phyloP scores from a whole-genome alignment of 176 grass and related monocot species.

The Ensete glaucum region DNA sequence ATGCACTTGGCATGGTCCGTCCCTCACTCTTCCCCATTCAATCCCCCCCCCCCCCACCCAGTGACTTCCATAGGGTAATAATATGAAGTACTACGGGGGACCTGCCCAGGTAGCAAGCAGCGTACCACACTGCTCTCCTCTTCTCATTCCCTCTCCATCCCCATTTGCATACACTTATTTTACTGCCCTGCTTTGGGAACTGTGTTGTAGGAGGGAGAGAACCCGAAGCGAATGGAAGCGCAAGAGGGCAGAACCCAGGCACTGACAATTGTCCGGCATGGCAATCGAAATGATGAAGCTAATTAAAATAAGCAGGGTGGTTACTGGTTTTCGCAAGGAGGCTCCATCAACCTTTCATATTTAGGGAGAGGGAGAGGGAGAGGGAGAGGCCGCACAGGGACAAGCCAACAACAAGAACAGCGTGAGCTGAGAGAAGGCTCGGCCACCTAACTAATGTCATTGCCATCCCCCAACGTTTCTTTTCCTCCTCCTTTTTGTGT shows the following conservation, averaged over 20 bases:
- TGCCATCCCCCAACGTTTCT: not conserved
- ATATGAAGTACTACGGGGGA: not conserved
- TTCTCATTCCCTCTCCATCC: not conserved
- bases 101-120: not conserved
- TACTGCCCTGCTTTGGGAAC: not conserved
- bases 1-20: not conserved
- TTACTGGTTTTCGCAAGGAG: too few species aligned
- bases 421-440: not conserved
- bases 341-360: not conserved
- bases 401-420: not conserved
- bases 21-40: not conserved
- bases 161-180: not conserved
- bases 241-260: too few species aligned
- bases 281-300: too few species aligned
- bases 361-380: not conserved
- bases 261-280: too few species aligned
- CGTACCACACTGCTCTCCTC: not conserved
- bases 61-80: too few species aligned
- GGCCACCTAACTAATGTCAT: not conserved
- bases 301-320: too few species aligned
- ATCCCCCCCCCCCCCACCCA: too few species aligned
- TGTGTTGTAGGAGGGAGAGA: not conserved
- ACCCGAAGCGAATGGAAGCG: too few species aligned
- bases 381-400: not conserved
- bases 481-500: not conserved